Evolutionary conservation across 129 eudicot species (phyloP).

Genomic region (Pseudognaphalium luteoalbum): DNA sequence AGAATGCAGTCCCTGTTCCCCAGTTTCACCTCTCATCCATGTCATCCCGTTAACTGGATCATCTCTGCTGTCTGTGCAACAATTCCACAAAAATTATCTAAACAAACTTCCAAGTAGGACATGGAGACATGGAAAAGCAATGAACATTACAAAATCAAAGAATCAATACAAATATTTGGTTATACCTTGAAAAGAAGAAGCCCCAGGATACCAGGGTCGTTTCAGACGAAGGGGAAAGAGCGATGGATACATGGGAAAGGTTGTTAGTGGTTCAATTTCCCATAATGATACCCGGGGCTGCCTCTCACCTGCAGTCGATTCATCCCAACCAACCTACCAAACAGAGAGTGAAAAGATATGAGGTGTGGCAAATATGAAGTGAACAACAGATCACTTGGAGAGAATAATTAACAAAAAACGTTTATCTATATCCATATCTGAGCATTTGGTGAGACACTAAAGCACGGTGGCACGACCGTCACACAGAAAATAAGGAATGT

Average conservation of each 20-base stretch:
- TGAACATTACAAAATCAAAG: neutral
- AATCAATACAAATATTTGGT: neutral
- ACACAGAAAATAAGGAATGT: neutral
- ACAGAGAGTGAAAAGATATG: conserved; percentile 1
- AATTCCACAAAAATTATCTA: neutral
- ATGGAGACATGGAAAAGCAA: too few relatives aligned
- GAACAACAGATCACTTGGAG: neutral
- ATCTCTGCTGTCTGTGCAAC: conserved; percentile 57
- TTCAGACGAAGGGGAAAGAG: conserved; percentile 90
- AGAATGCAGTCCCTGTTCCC: conserved; percentile 70
- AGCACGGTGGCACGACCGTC: neutral
- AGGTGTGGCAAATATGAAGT: neutral
- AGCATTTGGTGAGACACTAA: neutral
- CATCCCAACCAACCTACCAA: conserved; percentile 98
- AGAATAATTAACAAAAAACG: neutral
- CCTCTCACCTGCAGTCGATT: conserved; percentile 98
- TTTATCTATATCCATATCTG: neutral
- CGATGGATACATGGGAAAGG: conserved; percentile 98
- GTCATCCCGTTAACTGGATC: conserved; percentile 74
- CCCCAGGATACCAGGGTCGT: conserved; percentile 98
- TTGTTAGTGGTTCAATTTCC: conserved; percentile 97
- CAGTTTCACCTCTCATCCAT: conserved; percentile 86
- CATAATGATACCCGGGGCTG: conserved; percentile 97
- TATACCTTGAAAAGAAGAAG: conserved; percentile 88
- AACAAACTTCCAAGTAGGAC: neutral